Conservation (phyloP, 352 stramenopile genomes). For the Phytophthora boehmeriae region DNA sequence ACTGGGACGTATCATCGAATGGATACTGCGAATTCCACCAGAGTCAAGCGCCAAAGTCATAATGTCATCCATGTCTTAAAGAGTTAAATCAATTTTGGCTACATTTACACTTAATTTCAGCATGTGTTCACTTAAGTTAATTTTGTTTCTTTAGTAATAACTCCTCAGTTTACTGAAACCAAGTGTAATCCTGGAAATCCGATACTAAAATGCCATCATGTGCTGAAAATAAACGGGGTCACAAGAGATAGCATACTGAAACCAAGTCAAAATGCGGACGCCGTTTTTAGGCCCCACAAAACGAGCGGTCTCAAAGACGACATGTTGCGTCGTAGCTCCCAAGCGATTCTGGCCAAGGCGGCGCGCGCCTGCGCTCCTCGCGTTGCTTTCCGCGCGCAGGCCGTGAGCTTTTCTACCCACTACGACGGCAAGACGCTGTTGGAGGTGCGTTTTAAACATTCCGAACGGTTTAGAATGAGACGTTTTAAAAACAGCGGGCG, state of each 20-base stretch:
- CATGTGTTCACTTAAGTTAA: no score
- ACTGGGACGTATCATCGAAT: background rate
- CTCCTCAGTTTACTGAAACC: no score
- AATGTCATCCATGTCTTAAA: no score
- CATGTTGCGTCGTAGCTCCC: constrained; percentile 57
- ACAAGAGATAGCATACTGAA: no score
- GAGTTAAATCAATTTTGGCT: no score
- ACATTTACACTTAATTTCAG: no score
- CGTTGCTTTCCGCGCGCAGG: constrained; percentile 33
- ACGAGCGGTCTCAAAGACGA: constrained; percentile 9
- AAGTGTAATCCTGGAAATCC: no score
- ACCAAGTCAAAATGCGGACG: no score
- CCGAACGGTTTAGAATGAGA: background rate
- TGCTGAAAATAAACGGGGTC: no score
- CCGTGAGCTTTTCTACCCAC: constrained; percentile 62
- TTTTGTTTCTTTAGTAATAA: no score
- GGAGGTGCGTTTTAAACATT: constrained; percentile 42
- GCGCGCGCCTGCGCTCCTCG: constrained; percentile 32
- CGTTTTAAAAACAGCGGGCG: background rate
- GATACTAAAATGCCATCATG: no score
- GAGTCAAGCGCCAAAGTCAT: no score
- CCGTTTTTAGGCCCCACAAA: constrained; percentile 28
- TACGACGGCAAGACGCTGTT: constrained; percentile 72
- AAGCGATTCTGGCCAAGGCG: constrained; percentile 29
- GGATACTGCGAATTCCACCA: constrained; percentile 4